These are phyloP conservation scores for Emericellopsis atlantica DNA, from an alignment of 2,329 filamentous ascomycete genomes.

Conservation along the genomic window DNA sequence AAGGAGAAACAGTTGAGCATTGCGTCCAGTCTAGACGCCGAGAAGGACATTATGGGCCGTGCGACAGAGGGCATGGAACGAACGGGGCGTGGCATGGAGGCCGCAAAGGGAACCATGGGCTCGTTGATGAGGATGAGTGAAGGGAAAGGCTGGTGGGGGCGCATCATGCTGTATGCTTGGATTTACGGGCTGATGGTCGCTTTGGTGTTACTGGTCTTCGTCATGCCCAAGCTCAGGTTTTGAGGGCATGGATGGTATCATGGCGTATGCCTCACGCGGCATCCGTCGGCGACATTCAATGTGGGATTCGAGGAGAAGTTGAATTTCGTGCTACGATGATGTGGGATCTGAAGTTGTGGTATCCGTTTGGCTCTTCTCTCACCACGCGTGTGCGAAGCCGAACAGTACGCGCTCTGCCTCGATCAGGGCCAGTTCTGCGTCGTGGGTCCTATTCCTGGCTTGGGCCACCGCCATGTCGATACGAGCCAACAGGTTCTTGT, in stretches of 20 bases:
- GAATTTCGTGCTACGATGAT: too few relatives aligned
- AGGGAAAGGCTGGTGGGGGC: conserved; percentile 75
- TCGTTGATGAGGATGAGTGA: conserved; percentile 69
- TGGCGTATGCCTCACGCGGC: too few relatives aligned
- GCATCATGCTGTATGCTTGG: conserved; percentile 73
- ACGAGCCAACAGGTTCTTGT: too few relatives aligned
- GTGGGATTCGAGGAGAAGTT: too few relatives aligned
- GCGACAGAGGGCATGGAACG: conserved; percentile 66
- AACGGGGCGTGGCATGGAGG: conserved; percentile 64
- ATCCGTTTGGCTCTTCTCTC: too few relatives aligned
- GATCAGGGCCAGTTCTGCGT: too few relatives aligned
- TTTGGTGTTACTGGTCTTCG: conserved; percentile 68
- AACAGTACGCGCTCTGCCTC: too few relatives aligned
- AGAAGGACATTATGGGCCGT: conserved; percentile 58
- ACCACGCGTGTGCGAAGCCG: too few relatives aligned
- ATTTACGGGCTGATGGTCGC: conserved; percentile 74
- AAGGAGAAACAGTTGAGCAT: conserved; percentile 67
- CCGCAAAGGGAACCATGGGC: conserved; percentile 66
- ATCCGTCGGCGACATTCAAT: too few relatives aligned
- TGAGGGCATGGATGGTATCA: conserved; percentile 18
- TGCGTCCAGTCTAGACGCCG: conserved; percentile 54
- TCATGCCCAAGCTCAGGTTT: conserved; percentile 79
- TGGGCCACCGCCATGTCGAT: too few relatives aligned
- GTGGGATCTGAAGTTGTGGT: too few relatives aligned
- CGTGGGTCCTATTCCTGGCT: too few relatives aligned